Evolutionary conservation across 805 yeast species (phyloP).

Genomic region (Nakazawaea siamensis): DNA sequence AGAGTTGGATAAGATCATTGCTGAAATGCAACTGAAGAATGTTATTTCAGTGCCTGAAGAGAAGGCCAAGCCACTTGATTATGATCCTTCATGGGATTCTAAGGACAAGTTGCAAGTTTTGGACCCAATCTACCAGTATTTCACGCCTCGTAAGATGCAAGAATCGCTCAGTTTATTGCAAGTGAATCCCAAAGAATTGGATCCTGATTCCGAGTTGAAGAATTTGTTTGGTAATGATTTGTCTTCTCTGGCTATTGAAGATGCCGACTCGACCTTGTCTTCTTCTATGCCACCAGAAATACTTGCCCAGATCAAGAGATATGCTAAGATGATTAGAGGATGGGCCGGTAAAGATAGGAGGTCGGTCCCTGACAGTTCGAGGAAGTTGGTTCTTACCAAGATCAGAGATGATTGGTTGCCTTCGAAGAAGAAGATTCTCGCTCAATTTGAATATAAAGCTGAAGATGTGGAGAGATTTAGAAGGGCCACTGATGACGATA

Average conservation of each 20-base stretch:
- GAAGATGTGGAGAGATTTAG: conserved; percentile 25
- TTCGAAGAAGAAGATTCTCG: conserved; percentile 48
- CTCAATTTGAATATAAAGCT: conserved; percentile 48
- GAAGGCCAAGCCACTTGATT: conserved; percentile 17
- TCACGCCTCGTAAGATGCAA: conserved; percentile 38
- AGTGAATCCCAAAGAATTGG: conserved; percentile 45
- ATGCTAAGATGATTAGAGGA: conserved; percentile 54
- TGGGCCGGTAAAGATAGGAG: conserved; percentile 82
- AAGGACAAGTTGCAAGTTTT: conserved; percentile 21
- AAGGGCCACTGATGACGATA: conserved; percentile 33
- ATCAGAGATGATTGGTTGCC: conserved; percentile 81
- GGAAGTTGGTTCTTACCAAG: conserved; percentile 61
- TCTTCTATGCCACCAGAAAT: conserved; percentile 62
- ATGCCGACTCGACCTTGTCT: conserved; percentile 70
- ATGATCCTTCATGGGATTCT: conserved; percentile 24
- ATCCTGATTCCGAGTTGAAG: conserved; percentile 70
- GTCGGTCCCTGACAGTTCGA: conserved; percentile 63
- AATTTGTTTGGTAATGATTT: conserved; percentile 58
- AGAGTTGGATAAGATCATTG: conserved; percentile 49
- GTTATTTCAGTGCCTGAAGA: conserved; percentile 9
- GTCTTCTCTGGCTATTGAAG: conserved; percentile 59
- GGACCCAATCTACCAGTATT: conserved; percentile 23
- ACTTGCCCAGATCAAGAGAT: conserved; percentile 50
- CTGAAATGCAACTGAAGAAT: conserved; percentile 27
- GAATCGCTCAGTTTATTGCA: conserved; percentile 31